A percentile compares a stretch with the other conserved stretches of the same genome.
Conservation (phyloP, 805 yeast genomes). For the Pichia sporocuriosa region DNA sequence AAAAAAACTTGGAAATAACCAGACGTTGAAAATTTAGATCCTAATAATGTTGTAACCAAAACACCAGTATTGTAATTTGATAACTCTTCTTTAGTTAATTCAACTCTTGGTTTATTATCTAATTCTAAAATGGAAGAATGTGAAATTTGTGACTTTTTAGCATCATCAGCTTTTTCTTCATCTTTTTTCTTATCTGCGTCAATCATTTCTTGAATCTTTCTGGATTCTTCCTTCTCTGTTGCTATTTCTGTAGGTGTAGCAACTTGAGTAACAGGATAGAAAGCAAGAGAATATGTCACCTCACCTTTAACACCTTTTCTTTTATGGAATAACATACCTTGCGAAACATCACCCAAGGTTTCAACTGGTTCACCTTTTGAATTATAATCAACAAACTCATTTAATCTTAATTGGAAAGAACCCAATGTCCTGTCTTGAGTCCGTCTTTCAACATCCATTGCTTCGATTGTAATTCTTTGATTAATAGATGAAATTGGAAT, state of each 20-base stretch:
- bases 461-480: slow-evolving; percentile 79
- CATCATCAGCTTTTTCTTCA: slow-evolving; percentile 25
- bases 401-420: slow-evolving; percentile 60
- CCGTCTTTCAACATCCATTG: slow-evolving; percentile 79
- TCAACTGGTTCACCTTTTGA: slow-evolving; percentile 59
- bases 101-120: slow-evolving; percentile 37
- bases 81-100: slow-evolving; percentile 53
- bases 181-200: slow-evolving; percentile 29
- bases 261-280: slow-evolving; percentile 81
- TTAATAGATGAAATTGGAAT: slow-evolving; percentile 76
- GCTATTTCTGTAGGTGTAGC: slow-evolving; percentile 64
- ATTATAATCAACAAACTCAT: slow-evolving; percentile 59
- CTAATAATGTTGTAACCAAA: slow-evolving; percentile 57
- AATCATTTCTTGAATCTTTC: slow-evolving; percentile 14
- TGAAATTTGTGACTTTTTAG: slow-evolving; percentile 14
- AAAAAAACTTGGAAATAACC: slow-evolving; percentile 68
- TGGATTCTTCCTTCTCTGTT: slow-evolving; percentile 40
- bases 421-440: slow-evolving; percentile 88
- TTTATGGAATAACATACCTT: slow-evolving; percentile 54
- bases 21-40: slow-evolving; percentile 50
- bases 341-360: slow-evolving; percentile 48
- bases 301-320: slow-evolving; percentile 82
- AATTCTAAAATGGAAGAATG: slow-evolving; percentile 12
- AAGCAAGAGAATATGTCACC: slow-evolving; percentile 65
- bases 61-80: slow-evolving; percentile 65